A percentile compares a stretch with the other conserved stretches of the same genome.
Evolutionary conservation across 1,284 basidiomycete genomes (phyloP).

Genomic region (Vanrija pseudolonga): DNA sequence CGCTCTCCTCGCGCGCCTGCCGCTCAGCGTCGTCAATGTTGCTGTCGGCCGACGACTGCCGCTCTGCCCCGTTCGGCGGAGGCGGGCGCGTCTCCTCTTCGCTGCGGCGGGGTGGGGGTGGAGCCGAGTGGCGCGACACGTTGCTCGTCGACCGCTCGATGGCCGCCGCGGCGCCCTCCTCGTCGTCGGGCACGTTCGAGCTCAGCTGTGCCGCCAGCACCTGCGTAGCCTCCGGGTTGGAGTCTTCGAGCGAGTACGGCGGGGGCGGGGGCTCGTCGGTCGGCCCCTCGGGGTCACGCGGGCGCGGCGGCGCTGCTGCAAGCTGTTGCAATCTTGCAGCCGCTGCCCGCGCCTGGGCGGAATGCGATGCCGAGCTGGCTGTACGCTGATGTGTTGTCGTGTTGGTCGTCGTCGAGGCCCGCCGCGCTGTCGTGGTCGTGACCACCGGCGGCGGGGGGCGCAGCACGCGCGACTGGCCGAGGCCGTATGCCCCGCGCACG

Average conservation of each 20-base stretch:
- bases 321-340: not conserved
- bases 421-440: not conserved
- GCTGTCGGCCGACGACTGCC: slow-evolving; percentile 21
- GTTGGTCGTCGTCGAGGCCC: too few species aligned
- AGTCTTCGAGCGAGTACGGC: slow-evolving; percentile 40
- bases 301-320: not conserved
- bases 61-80: slow-evolving; percentile 2
- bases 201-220: not conserved
- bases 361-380: not conserved
- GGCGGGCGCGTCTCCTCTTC: slow-evolving; percentile 6
- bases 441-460: not conserved
- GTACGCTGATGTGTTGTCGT: too few species aligned
- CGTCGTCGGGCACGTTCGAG: not conserved
- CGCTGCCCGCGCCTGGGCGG: not conserved
- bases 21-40: slow-evolving; percentile 20
- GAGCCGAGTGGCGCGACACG: not conserved
- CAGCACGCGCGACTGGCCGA: slow-evolving; percentile 21
- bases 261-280: slow-evolving; percentile 37
- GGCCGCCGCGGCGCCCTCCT: not conserved
- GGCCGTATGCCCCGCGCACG: slow-evolving; percentile 17
- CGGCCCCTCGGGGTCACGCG: not conserved
- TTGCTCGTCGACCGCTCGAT: not conserved
- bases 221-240: slow-evolving; percentile 40
- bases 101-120: not conserved
- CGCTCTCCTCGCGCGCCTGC: slow-evolving; percentile 37